Evolutionary conservation across 441 rosid genomes (phyloP).

Genomic region (Pelargonium myrrhifolium): DNA sequence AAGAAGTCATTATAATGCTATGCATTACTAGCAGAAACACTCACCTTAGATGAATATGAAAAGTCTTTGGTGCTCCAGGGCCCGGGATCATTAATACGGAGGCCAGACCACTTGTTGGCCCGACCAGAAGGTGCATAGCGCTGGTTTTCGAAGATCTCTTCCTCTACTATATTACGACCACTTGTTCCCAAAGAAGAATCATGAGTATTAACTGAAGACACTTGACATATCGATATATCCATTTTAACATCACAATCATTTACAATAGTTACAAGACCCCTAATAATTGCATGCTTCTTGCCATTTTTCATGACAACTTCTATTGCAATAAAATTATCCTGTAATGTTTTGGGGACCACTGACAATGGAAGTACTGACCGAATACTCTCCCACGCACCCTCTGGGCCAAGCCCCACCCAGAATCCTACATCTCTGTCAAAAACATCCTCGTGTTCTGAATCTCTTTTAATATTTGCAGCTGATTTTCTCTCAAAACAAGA

Average conservation of each 20-base stretch:
- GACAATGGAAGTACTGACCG: slow-evolving; percentile 84
- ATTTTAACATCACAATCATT: slow-evolving; percentile 85
- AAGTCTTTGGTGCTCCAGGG: slow-evolving; percentile 59
- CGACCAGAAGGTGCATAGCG: slow-evolving; percentile 46
- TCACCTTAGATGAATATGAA: slow-evolving; percentile 53
- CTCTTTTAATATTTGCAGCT: slow-evolving; percentile 45
- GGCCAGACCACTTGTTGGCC: slow-evolving; percentile 38
- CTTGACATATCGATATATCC: slow-evolving; percentile 52
- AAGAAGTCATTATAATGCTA: neutral
- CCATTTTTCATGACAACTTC: slow-evolving; percentile 89
- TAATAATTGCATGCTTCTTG: slow-evolving; percentile 86
- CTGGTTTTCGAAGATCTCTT: slow-evolving; percentile 64
- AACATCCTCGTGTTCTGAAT: slow-evolving; percentile 38
- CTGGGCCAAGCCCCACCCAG: slow-evolving; percentile 65
- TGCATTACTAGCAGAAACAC: slow-evolving; percentile 11
- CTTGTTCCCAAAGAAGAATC: slow-evolving; percentile 37
- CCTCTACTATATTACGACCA: slow-evolving; percentile 34
- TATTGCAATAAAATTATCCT: slow-evolving; percentile 69
- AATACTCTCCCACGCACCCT: slow-evolving; percentile 74
- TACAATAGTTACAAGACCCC: slow-evolving; percentile 75
- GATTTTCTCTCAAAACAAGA: slow-evolving; percentile 72
- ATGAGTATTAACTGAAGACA: slow-evolving; percentile 27
- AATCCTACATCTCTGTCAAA: slow-evolving; percentile 72
- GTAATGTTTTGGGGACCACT: slow-evolving; percentile 62
- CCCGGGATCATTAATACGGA: slow-evolving; percentile 35